These are phyloP conservation scores for Alternaria sp. DNA, from an alignment of 2,329 filamentous ascomycete species.

Conservation along the genomic window DNA sequence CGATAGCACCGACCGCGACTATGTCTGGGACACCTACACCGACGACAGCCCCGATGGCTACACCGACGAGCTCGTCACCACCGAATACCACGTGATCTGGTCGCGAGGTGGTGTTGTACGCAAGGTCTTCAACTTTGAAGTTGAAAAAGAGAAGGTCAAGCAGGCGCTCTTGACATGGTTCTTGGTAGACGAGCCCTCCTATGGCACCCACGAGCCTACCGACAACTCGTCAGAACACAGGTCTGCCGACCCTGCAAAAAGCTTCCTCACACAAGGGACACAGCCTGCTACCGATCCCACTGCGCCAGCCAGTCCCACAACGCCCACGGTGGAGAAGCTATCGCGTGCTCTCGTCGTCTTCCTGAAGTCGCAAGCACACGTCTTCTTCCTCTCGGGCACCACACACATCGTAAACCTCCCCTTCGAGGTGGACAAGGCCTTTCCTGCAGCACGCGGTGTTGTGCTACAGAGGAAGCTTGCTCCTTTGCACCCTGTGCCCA, in stretches of 20 bases:
- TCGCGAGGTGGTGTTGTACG: constrained; percentile 83
- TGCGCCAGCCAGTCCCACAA: constrained; percentile 20
- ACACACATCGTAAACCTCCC: constrained; percentile 91
- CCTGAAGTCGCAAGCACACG: constrained; percentile 88
- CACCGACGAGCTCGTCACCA: constrained; percentile 83
- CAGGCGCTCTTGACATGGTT: constrained; percentile 89
- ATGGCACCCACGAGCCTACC: constrained; percentile 12
- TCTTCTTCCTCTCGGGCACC: constrained; percentile 87
- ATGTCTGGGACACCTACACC: constrained; percentile 74
- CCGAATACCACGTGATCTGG: constrained; percentile 81
- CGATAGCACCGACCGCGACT: constrained; percentile 69
- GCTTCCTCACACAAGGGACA: constrained; percentile 41
- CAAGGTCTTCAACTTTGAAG: constrained; percentile 82
- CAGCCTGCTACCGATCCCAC: constrained; percentile 40
- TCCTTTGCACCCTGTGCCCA: constrained; percentile 50
- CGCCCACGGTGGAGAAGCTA: constrained; percentile 30
- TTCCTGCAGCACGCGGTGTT: constrained; percentile 80
- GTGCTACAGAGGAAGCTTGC: constrained; percentile 82
- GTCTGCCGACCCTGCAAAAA: constrained; percentile 20
- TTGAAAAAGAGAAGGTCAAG: constrained; percentile 84
- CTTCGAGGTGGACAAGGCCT: constrained; percentile 89
- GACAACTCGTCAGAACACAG: constrained; percentile 18
- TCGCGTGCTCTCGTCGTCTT: constrained; percentile 80
- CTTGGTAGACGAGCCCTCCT: constrained; percentile 53
- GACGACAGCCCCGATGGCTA: constrained; percentile 51